These are phyloP conservation scores for Ophiostoma himal-ulmi DNA, from an alignment of 2,329 filamentous ascomycete species.

Conservation along the genomic window DNA sequence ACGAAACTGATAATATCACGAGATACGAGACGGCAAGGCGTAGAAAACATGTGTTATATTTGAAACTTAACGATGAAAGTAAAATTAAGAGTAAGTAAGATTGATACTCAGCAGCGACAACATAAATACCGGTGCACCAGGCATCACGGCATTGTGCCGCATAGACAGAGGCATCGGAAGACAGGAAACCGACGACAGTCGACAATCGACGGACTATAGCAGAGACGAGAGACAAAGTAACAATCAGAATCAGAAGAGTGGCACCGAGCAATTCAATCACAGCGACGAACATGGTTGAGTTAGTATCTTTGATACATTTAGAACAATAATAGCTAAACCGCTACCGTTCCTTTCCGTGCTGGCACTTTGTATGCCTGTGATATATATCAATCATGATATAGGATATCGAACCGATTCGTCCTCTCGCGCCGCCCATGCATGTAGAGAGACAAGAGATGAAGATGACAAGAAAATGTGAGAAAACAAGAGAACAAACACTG, in stretches of 20 bases:
- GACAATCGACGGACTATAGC: too few species aligned
- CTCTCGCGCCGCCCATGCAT: conserved; percentile 19
- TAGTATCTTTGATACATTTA: not conserved
- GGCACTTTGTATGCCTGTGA: conserved; percentile 1
- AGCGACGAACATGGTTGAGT: not conserved
- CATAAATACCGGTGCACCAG: not conserved
- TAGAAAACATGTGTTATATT: not conserved
- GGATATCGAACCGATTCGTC: not conserved
- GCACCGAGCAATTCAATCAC: not conserved
- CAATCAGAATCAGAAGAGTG: not conserved
- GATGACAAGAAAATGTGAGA: not conserved
- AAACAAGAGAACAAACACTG: conserved; percentile 1
- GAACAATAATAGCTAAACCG: not conserved
- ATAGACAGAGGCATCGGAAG: not conserved
- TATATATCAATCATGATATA: conserved; percentile 12
- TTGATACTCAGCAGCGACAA: not conserved
- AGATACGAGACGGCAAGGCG: not conserved
- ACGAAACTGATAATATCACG: not conserved
- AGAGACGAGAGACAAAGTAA: too few species aligned
- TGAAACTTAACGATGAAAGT: not conserved
- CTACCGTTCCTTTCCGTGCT: not conserved
- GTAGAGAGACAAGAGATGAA: not conserved
- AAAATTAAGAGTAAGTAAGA: too few species aligned
- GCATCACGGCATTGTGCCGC: not conserved
- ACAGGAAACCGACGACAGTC: too few species aligned